phyloP scores from a whole-genome alignment of 371 early-diverging fungal genomes.

The Mortierella sp. region DNA sequence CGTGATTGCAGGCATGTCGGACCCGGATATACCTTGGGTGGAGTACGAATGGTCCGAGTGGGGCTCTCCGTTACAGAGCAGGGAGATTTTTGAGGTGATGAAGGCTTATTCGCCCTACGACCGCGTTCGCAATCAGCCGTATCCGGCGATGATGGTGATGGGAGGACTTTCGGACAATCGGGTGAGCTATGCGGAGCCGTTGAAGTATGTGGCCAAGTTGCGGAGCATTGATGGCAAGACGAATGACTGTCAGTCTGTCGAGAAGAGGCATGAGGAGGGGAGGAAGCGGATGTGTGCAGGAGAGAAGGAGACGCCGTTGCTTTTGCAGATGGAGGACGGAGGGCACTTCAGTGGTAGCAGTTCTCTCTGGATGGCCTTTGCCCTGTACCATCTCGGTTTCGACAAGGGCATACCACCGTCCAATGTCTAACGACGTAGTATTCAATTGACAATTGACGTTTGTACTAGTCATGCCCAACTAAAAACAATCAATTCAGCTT shows the following conservation, averaged over 20 bases:
- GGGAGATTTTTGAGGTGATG: slow-evolving; percentile 62
- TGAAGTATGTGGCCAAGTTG: slow-evolving; percentile 67
- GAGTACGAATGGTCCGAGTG: slow-evolving; percentile 70
- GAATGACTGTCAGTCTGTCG: slow-evolving; percentile 36
- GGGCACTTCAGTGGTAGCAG: slow-evolving; percentile 52
- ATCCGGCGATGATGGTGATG: slow-evolving; percentile 61
- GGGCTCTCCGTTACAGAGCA: slow-evolving; percentile 63
- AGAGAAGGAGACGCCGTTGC: slow-evolving; percentile 47
- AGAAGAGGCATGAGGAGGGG: not conserved
- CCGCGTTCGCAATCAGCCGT: slow-evolving; percentile 48
- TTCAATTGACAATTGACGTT: no score
- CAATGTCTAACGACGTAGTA: not conserved
- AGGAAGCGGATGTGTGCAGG: slow-evolving; percentile 38
- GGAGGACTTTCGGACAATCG: slow-evolving; percentile 63
- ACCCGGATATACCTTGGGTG: slow-evolving; percentile 68
- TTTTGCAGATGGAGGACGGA: slow-evolving; percentile 57
- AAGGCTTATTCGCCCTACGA: slow-evolving; percentile 66
- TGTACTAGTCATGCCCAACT: no score
- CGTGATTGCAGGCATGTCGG: slow-evolving; percentile 63
- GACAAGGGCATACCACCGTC: slow-evolving; percentile 12
- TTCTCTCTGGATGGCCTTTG: slow-evolving; percentile 57
- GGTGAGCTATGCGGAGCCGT: slow-evolving; percentile 67
- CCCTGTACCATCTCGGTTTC: slow-evolving; percentile 31
- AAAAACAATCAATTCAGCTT: no score
- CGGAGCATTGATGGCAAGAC: slow-evolving; percentile 53